Percentiles rank a stretch among this genome's conserved stretches.
Conservation (phyloP, 2,329 filamentous ascomycete species). For the Raffaelea deltoideospora region DNA sequence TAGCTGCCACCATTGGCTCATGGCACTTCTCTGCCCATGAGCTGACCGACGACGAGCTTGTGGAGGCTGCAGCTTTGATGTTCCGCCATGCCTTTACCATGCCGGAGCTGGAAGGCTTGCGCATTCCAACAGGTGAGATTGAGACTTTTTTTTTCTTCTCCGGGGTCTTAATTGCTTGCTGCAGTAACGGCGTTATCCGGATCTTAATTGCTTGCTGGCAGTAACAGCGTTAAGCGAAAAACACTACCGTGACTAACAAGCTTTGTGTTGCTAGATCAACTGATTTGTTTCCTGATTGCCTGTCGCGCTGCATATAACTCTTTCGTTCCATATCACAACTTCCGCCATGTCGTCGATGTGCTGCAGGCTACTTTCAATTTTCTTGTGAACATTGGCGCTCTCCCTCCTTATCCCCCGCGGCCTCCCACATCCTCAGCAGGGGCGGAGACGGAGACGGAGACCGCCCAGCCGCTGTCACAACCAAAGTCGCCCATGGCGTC, state of each 20-base stretch:
- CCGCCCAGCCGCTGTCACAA: no score
- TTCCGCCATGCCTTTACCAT: slow-evolving; percentile 74
- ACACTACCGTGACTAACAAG: slow-evolving; percentile 6
- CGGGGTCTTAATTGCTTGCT: no score
- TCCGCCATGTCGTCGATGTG: slow-evolving; percentile 92
- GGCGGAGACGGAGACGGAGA: slow-evolving; percentile 64
- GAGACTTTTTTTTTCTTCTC: slow-evolving; percentile 1
- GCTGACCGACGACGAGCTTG: slow-evolving; percentile 77
- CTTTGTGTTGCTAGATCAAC: slow-evolving; percentile 41
- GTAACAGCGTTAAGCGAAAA: neutral
- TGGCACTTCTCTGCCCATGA: slow-evolving; percentile 89
- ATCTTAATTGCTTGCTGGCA: no score
- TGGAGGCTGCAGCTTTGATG: slow-evolving; percentile 76
- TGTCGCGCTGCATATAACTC: slow-evolving; percentile 90
- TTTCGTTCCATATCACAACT: slow-evolving; percentile 96
- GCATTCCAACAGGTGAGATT: slow-evolving; percentile 56
- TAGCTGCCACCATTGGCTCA: slow-evolving; percentile 54
- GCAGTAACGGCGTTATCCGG: no score
- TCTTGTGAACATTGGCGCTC: slow-evolving; percentile 61
- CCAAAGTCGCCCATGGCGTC: slow-evolving; percentile 52
- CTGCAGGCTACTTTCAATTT: slow-evolving; percentile 88
- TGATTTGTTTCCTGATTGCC: slow-evolving; percentile 74
- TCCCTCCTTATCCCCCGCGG: slow-evolving; percentile 48
- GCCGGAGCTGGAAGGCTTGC: slow-evolving; percentile 69
- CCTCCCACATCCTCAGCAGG: slow-evolving; percentile 51